Conservation (phyloP, 2,329 filamentous ascomycete genomes). For the Periconia digitata region DNA sequence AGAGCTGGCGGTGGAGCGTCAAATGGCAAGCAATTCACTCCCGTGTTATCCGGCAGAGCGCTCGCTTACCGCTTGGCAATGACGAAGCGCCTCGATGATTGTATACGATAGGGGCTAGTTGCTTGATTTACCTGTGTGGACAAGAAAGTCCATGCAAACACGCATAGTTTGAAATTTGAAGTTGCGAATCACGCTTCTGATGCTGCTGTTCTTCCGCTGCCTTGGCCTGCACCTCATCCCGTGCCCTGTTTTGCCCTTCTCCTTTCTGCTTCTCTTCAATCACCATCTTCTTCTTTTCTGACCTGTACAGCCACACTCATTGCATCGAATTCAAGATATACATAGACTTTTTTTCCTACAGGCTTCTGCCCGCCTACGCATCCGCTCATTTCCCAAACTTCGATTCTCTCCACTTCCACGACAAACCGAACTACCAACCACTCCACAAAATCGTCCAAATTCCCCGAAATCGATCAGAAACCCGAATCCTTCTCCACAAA, state of each 20-base stretch:
- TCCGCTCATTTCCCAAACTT: background rate
- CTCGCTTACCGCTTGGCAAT: background rate
- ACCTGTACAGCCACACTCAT: background rate
- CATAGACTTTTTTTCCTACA: background rate
- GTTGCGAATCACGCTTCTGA: background rate
- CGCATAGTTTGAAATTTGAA: background rate
- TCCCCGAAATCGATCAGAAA: background rate
- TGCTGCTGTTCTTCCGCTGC: too few species aligned
- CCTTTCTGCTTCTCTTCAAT: background rate
- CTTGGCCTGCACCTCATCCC: too few species aligned
- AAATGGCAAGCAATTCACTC: too few species aligned
- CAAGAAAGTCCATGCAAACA: background rate
- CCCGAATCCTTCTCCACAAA: background rate
- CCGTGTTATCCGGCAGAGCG: background rate
- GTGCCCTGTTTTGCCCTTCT: background rate
- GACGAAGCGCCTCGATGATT: background rate
- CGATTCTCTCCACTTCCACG: background rate
- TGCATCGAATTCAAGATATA: background rate
- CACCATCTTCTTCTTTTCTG: background rate
- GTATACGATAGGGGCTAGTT: background rate
- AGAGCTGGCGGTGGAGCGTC: too few species aligned
- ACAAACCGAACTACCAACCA: background rate
- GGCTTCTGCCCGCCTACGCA: background rate
- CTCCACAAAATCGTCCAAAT: background rate
- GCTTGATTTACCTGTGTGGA: background rate